phyloP scores from a whole-genome alignment of 1,284 basidiomycete species.

The Termitomyces sp. region DNA sequence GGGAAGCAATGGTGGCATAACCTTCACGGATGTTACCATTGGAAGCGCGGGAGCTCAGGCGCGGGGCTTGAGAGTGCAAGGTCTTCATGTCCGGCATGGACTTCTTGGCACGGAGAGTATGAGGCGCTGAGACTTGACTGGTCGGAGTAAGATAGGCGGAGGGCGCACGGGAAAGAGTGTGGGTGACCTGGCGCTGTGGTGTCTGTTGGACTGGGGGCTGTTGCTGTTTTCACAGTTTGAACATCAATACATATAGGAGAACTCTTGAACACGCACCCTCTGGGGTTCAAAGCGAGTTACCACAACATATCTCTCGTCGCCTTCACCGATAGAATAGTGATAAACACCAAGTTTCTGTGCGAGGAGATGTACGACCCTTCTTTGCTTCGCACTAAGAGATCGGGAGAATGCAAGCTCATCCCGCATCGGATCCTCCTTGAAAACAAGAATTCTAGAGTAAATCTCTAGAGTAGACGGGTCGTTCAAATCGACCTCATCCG shows the following conservation, averaged over 20 bases:
- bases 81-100: slow-evolving; percentile 94
- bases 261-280: slow-evolving; percentile 45
- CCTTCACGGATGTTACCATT: slow-evolving; percentile 89
- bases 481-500: slow-evolving; percentile 87
- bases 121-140: slow-evolving; percentile 43
- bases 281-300: slow-evolving; percentile 83
- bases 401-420: slow-evolving; percentile 96
- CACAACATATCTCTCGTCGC: slow-evolving; percentile 89
- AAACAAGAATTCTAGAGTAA: slow-evolving; percentile 92
- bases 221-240: slow-evolving; percentile 27
- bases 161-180: slow-evolving; percentile 70
- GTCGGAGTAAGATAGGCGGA: slow-evolving; percentile 64
- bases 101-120: slow-evolving; percentile 81
- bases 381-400: slow-evolving; percentile 78
- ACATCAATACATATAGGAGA: background rate
- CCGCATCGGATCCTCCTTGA: slow-evolving; percentile 97
- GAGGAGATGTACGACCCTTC: slow-evolving; percentile 91
- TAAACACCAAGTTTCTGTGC: slow-evolving; percentile 94
- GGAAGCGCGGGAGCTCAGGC: slow-evolving; percentile 77
- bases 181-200: slow-evolving; percentile 39
- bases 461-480: slow-evolving; percentile 95
- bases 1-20: slow-evolving; percentile 83
- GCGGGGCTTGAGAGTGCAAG: slow-evolving; percentile 74
- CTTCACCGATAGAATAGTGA: slow-evolving; percentile 91
- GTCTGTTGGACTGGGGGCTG: slow-evolving; percentile 33